These are phyloP conservation scores for Phlebiopsis gigantea DNA, from an alignment of 768 basidiomycete genomes.

Conservation along the genomic window DNA sequence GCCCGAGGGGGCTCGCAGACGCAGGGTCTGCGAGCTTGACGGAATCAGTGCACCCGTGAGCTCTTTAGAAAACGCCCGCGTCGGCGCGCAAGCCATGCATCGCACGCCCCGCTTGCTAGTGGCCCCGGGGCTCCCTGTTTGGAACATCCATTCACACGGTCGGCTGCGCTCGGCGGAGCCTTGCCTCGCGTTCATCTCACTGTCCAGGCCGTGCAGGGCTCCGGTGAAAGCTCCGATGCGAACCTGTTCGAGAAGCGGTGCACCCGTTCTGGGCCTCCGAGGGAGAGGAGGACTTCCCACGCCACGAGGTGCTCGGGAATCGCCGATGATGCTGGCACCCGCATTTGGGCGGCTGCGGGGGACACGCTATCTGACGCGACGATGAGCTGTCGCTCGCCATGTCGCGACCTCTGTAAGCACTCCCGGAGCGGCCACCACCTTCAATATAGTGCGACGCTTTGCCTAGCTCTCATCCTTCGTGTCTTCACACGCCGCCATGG, in stretches of 20 bases:
- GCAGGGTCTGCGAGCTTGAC: no score
- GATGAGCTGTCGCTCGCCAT: not conserved
- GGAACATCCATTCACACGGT: no score
- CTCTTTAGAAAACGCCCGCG: no score
- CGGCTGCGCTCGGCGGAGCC: not conserved
- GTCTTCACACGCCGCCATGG: not conserved
- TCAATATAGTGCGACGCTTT: not conserved
- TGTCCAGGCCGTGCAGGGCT: not conserved
- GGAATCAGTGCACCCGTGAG: no score
- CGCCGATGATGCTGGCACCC: not conserved
- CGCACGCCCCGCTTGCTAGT: no score
- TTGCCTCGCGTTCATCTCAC: not conserved
- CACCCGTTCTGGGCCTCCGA: not conserved
- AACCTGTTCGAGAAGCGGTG: no score
- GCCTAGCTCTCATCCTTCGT: not conserved
- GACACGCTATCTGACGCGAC: constrained; percentile 4
- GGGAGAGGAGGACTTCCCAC: not conserved
- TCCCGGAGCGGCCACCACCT: not conserved
- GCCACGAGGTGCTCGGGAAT: not conserved
- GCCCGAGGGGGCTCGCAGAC: no score
- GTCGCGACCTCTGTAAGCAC: not conserved
- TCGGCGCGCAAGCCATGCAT: no score
- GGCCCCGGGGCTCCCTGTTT: no score
- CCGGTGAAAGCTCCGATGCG: not conserved
- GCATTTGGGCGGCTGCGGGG: not conserved